Evolutionary conservation across 192 early-diverging fungal species (phyloP).

Genomic region (Phlyctochytrium bullatum): DNA sequence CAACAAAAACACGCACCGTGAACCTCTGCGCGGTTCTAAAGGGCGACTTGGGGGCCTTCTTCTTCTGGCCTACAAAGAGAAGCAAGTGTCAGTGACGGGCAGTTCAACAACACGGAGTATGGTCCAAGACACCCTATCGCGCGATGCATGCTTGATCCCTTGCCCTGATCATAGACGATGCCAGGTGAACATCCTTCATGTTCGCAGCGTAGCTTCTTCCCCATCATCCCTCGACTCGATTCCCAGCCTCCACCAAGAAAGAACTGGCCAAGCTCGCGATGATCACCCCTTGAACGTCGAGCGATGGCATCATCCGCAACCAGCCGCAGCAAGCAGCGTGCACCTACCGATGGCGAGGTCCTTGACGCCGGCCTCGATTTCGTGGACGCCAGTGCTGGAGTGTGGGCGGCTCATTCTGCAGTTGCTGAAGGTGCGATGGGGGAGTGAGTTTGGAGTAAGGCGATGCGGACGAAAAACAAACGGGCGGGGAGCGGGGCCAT

Average conservation of each 20-base stretch:
- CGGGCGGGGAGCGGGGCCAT: no score
- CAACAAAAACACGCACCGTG: constrained; percentile 5
- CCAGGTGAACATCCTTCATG: no score
- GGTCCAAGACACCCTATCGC: background rate
- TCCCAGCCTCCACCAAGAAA: no score
- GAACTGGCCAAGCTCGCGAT: no score
- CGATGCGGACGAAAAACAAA: no score
- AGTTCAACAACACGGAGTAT: background rate
- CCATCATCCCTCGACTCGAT: background rate
- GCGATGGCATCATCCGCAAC: background rate
- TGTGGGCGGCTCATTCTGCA: no score
- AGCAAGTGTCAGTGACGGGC: background rate
- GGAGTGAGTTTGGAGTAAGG: no score
- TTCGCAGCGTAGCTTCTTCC: background rate
- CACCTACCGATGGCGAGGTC: background rate
- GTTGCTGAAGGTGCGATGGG: no score
- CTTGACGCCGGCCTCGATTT: background rate
- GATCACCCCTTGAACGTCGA: background rate
- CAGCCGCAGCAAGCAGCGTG: background rate
- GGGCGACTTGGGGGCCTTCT: constrained; percentile 3
- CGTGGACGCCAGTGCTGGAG: no score
- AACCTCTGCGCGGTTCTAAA: constrained; percentile 15
- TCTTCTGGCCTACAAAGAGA: background rate
- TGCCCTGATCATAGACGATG: no score
- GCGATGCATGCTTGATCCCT: no score